Conservation (phyloP, 345 rosid genomes). For the Aethionema arabicum region DNA sequence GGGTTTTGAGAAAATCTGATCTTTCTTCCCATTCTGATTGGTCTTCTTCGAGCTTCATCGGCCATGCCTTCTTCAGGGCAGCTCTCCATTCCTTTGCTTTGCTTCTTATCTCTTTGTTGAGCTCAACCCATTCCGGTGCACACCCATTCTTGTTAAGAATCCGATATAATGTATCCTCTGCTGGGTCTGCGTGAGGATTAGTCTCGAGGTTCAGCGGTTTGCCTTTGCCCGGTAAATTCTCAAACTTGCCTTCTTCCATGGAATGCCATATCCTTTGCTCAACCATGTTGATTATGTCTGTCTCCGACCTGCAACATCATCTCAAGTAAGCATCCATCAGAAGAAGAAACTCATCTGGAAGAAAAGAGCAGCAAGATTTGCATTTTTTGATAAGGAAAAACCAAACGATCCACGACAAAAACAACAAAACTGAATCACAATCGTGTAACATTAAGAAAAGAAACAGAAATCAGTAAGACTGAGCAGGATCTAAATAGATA, state of each 20-base stretch:
- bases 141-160: slow-evolving; percentile 79
- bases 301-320: slow-evolving; percentile 66
- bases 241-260: slow-evolving; percentile 94
- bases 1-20: slow-evolving; percentile 47
- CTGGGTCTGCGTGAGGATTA: slow-evolving; percentile 87
- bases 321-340: slow-evolving; percentile 10
- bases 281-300: slow-evolving; percentile 74
- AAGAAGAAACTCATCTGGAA: not conserved
- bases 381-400: not conserved
- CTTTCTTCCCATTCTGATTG: slow-evolving; percentile 51
- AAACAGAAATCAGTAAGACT: not conserved
- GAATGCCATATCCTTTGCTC: slow-evolving; percentile 97
- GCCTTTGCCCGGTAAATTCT: slow-evolving; percentile 91
- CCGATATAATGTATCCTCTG: slow-evolving; percentile 79
- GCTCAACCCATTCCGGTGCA: slow-evolving; percentile 94
- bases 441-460: slow-evolving; percentile 1
- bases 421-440: not conserved
- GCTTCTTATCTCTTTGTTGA: slow-evolving; percentile 76
- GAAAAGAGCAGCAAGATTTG: not conserved
- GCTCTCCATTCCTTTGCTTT: slow-evolving; percentile 62
- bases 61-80: slow-evolving; percentile 77
- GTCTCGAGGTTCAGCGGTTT: slow-evolving; percentile 68
- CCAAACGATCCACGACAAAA: not conserved
- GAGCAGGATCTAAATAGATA: slow-evolving; percentile 6
- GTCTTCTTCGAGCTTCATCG: slow-evolving; percentile 45